Evolutionary conservation across 1,139 yeast genomes (phyloP).

Genomic region (Meyerozyma athensensis): DNA sequence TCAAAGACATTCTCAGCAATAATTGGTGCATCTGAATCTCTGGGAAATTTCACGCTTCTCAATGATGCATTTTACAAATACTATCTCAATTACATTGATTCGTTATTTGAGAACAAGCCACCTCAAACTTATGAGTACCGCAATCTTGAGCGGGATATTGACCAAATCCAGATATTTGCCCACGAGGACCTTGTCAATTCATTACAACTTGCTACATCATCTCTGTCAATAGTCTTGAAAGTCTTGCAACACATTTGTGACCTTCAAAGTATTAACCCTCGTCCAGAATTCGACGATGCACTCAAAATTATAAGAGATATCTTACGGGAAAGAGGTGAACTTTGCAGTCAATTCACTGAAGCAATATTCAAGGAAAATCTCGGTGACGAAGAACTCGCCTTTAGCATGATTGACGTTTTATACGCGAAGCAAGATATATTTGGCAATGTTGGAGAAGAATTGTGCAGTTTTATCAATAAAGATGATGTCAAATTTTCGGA

Average conservation of each 20-base stretch:
- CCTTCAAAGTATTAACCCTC: conserved; percentile 10
- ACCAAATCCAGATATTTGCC: conserved; percentile 23
- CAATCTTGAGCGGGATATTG: conserved; percentile 27
- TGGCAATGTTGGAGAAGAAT: conserved; percentile 7
- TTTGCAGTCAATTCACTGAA: conserved; percentile 10
- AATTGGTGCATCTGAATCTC: conserved; percentile 8
- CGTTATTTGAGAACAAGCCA: conserved; percentile 21
- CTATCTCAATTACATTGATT: conserved; percentile 26
- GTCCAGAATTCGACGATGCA: not conserved
- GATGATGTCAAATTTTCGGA: conserved; percentile 23
- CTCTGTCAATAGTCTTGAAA: conserved; percentile 12
- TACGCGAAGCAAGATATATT: conserved; percentile 10
- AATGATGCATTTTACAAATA: conserved; percentile 20
- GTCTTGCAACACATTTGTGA: conserved; percentile 23
- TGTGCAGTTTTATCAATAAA: conserved; percentile 16
- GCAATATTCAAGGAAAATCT: conserved; percentile 19
- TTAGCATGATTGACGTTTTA: conserved; percentile 15
- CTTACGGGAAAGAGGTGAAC: not conserved
- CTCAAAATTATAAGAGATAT: not conserved
- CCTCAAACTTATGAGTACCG: conserved; percentile 37
- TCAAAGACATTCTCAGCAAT: conserved; percentile 24
- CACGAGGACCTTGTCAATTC: conserved; percentile 9
- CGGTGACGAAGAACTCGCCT: conserved; percentile 23
- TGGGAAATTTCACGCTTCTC: conserved; percentile 6
- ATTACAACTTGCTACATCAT: conserved; percentile 8